Conservation (phyloP, 768 basidiomycete species). For the Auricularia cornea region DNA sequence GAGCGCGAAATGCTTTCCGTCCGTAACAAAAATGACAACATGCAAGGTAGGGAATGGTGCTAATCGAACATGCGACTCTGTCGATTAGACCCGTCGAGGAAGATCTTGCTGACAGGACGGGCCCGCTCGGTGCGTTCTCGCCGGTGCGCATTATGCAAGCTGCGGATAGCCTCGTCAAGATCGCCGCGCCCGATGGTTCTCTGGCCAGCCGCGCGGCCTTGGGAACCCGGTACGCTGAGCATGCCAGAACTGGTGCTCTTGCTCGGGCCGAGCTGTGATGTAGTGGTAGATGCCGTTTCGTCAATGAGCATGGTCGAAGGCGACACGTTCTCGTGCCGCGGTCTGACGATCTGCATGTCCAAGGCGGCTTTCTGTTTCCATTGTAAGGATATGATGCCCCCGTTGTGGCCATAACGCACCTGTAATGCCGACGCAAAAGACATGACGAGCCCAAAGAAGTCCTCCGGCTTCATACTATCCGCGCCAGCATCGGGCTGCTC, state of each 20-base stretch:
- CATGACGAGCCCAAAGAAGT: slow-evolving; percentile 69
- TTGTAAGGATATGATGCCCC: slow-evolving; percentile 1
- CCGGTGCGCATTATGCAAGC: slow-evolving; percentile 55
- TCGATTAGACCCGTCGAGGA: slow-evolving; percentile 50
- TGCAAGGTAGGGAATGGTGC: background rate
- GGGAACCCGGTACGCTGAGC: slow-evolving; percentile 24
- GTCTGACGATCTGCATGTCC: slow-evolving; percentile 38
- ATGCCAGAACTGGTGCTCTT: background rate
- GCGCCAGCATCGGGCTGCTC: slow-evolving; percentile 52
- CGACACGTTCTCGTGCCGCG: background rate
- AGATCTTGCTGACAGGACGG: slow-evolving; percentile 70
- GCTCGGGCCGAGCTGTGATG: slow-evolving; percentile 12
- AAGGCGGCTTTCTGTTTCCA: slow-evolving; percentile 55
- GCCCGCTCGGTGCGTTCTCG: slow-evolving; percentile 40
- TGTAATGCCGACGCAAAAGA: slow-evolving; percentile 67
- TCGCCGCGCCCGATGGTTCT: slow-evolving; percentile 67
- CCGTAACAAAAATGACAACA: background rate
- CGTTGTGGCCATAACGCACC: slow-evolving; percentile 26
- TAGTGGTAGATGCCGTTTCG: slow-evolving; percentile 9
- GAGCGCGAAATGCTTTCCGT: background rate
- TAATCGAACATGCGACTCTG: slow-evolving; percentile 20
- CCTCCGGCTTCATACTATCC: slow-evolving; percentile 67
- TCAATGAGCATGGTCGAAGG: slow-evolving; percentile 11
- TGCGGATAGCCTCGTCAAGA: slow-evolving; percentile 77
- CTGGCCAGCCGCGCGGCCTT: slow-evolving; percentile 35